Evolutionary conservation across 2,329 filamentous ascomycete species (phyloP), one percentile per base, ranked within the genome.

Genomic region (Hymenoscyphus fraxineus): DNA sequence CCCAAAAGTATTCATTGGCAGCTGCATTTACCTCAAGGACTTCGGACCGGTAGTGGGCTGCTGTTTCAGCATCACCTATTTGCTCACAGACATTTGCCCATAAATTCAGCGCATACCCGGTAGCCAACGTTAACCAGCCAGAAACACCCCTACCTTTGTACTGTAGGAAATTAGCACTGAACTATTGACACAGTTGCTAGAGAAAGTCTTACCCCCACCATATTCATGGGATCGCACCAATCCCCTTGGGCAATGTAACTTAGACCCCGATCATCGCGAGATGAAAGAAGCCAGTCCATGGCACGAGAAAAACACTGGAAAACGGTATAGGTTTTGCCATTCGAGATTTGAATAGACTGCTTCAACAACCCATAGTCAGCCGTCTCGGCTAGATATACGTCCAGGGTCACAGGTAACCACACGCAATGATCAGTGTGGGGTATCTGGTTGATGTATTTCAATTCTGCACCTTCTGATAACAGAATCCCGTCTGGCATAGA

Each of bases 201-300:
- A 22, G 47, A 54, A 22, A 54, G 22, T 27, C 47, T 54, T 27
- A 54, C 47, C 47, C 83, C 83, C n/a, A 84, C 83, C 83, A 86
- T 86, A 73, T 86, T 86, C 80, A 85, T 83, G 3, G 83, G 83
- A 66, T 85, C 83, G 68, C 83, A 86, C 83, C 83, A 86, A 71
- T 86, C 83, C 41, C 83, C 83, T 72, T 85, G 83, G 0, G 82
- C 82, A 67, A 85, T 85, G 74, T 81, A 85, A 71, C 81, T 84
- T 6, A 86, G 77, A 0, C 83, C 83, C 3, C 82, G 80, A 27
- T 78, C 72, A 66, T 86, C 83, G 60, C 83, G 81, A 1, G 81
- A 77, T 2, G 73, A 69, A 6, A 85, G 76, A 0, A 85, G 76
- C 81, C 82, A 85, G 73, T 85, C 80, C 81, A 86, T 84, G 47